Conservation (phyloP, 345 rosid species). For the Gossypioides kirkii region DNA sequence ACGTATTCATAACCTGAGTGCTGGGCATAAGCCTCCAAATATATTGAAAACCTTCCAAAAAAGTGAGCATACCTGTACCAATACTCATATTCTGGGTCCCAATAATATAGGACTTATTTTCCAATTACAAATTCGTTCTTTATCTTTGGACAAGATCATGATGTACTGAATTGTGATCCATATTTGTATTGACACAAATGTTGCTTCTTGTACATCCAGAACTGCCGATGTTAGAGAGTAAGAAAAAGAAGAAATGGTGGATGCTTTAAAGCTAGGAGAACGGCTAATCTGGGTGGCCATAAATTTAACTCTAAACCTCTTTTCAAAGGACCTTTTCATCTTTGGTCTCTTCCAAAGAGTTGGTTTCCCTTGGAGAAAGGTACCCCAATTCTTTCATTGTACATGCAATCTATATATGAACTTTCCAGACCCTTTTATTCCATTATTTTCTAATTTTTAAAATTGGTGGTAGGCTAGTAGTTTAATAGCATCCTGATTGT, state of each 20-base stretch:
- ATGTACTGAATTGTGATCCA: not conserved
- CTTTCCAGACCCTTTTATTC: not conserved
- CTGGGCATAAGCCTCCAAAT: no score
- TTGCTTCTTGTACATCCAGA: constrained; percentile 25
- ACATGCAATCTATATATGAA: not conserved
- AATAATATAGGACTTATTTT: no score
- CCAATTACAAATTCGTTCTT: no score
- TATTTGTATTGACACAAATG: not conserved
- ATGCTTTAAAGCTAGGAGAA: constrained; percentile 21
- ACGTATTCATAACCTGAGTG: no score
- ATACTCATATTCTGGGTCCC: no score
- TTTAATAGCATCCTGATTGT: not conserved
- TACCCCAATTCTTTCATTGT: not conserved
- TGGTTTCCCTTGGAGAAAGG: not conserved
- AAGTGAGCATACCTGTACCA: no score
- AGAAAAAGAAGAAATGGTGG: constrained; percentile 52
- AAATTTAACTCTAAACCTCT: not conserved
- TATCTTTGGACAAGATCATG: not conserved
- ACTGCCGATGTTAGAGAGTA: constrained; percentile 23
- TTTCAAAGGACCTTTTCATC: not conserved
- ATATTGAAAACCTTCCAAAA: no score
- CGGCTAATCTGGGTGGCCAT: not conserved
- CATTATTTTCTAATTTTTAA: not conserved
- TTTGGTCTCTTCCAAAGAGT: not conserved
- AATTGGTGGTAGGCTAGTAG: not conserved